Conservation (phyloP, 139 green algal species). For the Desmodesmus armatus region DNA sequence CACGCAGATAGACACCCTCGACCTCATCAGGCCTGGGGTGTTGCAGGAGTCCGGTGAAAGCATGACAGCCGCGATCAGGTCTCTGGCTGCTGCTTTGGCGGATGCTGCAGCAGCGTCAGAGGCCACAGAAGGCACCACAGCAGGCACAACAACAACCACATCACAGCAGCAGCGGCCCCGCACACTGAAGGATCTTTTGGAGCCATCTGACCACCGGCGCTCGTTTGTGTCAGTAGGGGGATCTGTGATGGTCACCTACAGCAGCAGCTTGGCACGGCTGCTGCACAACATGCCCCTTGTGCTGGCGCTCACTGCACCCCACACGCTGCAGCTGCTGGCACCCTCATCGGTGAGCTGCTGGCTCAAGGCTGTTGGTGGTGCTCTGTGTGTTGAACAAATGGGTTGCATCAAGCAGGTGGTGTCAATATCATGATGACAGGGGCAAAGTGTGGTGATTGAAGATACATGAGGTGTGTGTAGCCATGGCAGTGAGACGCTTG, state of each 20-base stretch:
- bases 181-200: neutral
- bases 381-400: too few relatives aligned
- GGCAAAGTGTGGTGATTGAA: too few relatives aligned
- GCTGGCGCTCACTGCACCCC: neutral
- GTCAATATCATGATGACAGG: too few relatives aligned
- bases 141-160: too few relatives aligned
- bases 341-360: constrained; percentile 10
- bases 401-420: too few relatives aligned
- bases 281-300: constrained; percentile 38
- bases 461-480: too few relatives aligned
- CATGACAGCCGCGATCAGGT: neutral
- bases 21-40: constrained; percentile 26
- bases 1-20: constrained; percentile 28
- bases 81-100: constrained; percentile 3
- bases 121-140: too few relatives aligned
- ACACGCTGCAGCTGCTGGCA: neutral
- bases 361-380: too few relatives aligned
- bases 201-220: neutral
- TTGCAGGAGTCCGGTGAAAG: constrained; percentile 40
- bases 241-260: constrained; percentile 31
- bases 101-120: too few relatives aligned
- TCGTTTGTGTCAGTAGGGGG: constrained; percentile 17
- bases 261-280: neutral
- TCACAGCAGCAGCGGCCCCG: neutral
- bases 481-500: too few relatives aligned